Conservation (phyloP, 441 rosid genomes). For the Dalechampia spathulata region DNA sequence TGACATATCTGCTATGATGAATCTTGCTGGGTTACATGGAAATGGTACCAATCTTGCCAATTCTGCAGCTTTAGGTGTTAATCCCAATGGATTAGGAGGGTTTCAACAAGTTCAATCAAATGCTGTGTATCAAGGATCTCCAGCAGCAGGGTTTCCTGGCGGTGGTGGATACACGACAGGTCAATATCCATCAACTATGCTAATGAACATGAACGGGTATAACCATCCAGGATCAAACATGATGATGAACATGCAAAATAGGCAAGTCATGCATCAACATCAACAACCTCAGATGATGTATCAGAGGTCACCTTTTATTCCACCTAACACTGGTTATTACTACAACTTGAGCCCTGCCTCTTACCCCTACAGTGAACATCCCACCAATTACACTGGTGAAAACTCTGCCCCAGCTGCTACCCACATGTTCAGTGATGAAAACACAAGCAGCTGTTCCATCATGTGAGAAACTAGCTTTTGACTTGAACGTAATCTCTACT, state of each 20-base stretch:
- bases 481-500: slow-evolving; percentile 9
- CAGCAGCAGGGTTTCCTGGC: slow-evolving; percentile 18
- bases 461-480: slow-evolving; percentile 28
- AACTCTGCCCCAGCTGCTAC: slow-evolving; percentile 22
- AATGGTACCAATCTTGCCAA: slow-evolving; percentile 13
- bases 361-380: slow-evolving; percentile 26
- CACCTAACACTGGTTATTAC: slow-evolving; percentile 58
- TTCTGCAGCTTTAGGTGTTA: slow-evolving; percentile 21
- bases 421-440: slow-evolving; percentile 45
- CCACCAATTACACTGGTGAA: slow-evolving; percentile 21
- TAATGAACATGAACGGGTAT: slow-evolving; percentile 41
- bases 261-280: slow-evolving; percentile 35
- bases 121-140: slow-evolving; percentile 26
- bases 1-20: slow-evolving; percentile 45
- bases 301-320: slow-evolving; percentile 50
- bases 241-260: slow-evolving; percentile 47
- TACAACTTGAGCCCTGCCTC: slow-evolving; percentile 26
- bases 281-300: slow-evolving; percentile 66
- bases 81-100: slow-evolving; percentile 27
- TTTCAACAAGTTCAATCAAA: slow-evolving; percentile 24
- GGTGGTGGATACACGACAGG: slow-evolving; percentile 21
- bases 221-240: slow-evolving; percentile 25
- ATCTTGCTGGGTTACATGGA: slow-evolving; percentile 38
- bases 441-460: slow-evolving; percentile 41
- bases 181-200: slow-evolving; percentile 34